Evolutionary conservation across 495 filamentous ascomycete genomes (phyloP).

Genomic region (Penicillium argentinense): DNA sequence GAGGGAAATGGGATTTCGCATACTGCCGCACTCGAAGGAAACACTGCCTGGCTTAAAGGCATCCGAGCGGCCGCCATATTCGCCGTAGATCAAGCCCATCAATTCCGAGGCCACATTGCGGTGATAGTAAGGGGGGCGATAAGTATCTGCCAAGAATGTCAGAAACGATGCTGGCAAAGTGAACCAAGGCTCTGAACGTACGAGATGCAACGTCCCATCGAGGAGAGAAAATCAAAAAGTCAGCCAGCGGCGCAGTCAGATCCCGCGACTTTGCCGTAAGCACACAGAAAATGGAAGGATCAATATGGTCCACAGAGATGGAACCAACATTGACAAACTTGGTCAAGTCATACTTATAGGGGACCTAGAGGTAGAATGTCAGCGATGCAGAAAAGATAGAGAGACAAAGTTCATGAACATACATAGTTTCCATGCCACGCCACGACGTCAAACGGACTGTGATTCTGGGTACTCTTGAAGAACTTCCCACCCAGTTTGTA

Average conservation of each 20-base stretch:
- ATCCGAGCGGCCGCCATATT: slow-evolving; percentile 53
- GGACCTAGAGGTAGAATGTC: slow-evolving; percentile 25
- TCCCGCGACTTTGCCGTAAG: slow-evolving; percentile 48
- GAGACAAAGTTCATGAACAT: background rate
- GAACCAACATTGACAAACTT: slow-evolving; percentile 53
- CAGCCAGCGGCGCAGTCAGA: slow-evolving; percentile 43
- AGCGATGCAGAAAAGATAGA: background rate
- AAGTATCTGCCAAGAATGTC: slow-evolving; percentile 35
- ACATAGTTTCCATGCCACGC: slow-evolving; percentile 56
- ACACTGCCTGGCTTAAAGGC: slow-evolving; percentile 59
- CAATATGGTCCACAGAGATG: slow-evolving; percentile 52
- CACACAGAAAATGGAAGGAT: slow-evolving; percentile 53
- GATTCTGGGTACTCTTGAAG: slow-evolving; percentile 48
- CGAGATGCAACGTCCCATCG: slow-evolving; percentile 50
- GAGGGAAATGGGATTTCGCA: background rate
- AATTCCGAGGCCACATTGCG: slow-evolving; percentile 51
- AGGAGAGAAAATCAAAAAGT: slow-evolving; percentile 51
- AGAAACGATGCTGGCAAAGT: background rate
- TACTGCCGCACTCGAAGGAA: slow-evolving; percentile 56
- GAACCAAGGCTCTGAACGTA: slow-evolving; percentile 15
- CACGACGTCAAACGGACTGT: slow-evolving; percentile 53
- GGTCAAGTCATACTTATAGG: slow-evolving; percentile 52
- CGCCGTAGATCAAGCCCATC: slow-evolving; percentile 55
- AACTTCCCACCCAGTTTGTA: slow-evolving; percentile 54
- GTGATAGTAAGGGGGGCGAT: slow-evolving; percentile 52